Conservation (phyloP, 176 grass and related monocot species). For the Aegilops sharonensis region DNA sequence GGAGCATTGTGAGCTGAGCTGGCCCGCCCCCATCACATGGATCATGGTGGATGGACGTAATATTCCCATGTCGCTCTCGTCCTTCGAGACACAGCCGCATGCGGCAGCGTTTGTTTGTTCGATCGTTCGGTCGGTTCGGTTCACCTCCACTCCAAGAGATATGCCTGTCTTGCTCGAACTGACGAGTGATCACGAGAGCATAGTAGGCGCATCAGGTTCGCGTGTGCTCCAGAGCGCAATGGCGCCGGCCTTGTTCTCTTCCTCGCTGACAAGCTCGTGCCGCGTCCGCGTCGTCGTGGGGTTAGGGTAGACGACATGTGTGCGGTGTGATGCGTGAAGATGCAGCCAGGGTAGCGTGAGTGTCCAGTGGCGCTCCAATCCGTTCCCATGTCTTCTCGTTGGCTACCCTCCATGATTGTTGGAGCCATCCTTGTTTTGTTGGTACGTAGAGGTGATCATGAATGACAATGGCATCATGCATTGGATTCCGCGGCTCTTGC, state of each 20-base stretch:
- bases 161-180: conserved; percentile 28
- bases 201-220: conserved; percentile 14
- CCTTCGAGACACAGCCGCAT: conserved; percentile 5
- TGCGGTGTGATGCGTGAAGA: neutral
- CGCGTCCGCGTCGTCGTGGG: conserved; percentile 16
- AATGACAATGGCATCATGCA: neutral
- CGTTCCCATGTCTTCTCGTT: conserved; percentile 20
- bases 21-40: conserved; percentile 12
- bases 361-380: conserved; percentile 16
- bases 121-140: neutral
- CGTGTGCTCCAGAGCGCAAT: conserved; percentile 20
- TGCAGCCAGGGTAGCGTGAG: conserved; percentile 36
- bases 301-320: neutral
- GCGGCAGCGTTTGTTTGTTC: neutral
- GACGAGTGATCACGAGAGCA: conserved; percentile 39
- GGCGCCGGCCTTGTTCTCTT: conserved; percentile 1
- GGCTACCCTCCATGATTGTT: conserved; percentile 42
- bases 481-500: conserved; percentile 9
- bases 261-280: neutral
- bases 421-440: conserved; percentile 29
- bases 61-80: conserved; percentile 24
- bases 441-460: neutral
- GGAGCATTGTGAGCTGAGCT: conserved; percentile 24
- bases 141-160: neutral
- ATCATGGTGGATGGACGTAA: conserved; percentile 31